These are phyloP conservation scores for Lactarius sanguifluus DNA, from an alignment of 768 basidiomycete species.

Conservation along the genomic window DNA sequence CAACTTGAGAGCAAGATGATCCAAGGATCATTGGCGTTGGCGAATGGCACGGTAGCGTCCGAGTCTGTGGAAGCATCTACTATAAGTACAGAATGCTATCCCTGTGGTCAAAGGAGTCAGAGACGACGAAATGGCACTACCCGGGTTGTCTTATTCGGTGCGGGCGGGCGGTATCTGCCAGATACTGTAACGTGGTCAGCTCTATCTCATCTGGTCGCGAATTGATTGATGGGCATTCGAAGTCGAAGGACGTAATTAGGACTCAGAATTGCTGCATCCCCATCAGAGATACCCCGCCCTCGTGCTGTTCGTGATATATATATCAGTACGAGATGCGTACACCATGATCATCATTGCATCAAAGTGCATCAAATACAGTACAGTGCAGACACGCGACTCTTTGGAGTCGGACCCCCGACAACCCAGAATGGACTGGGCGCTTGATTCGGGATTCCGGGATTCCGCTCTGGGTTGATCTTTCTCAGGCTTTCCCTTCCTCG, in stretches of 20 bases:
- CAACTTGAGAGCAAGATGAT: not conserved
- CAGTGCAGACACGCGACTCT: too few species aligned
- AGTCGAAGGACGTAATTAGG: not conserved
- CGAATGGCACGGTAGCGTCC: not conserved
- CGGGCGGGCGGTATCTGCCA: not conserved
- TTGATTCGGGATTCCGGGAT: not conserved
- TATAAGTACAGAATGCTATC: not conserved
- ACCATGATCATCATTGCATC: not conserved
- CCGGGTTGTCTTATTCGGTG: not conserved
- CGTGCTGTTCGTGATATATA: not conserved
- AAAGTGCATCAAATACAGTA: not conserved
- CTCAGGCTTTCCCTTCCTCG: too few species aligned
- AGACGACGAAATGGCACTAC: not conserved
- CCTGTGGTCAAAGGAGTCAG: not conserved
- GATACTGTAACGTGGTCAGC: not conserved
- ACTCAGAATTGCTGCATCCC: not conserved
- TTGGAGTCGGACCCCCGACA: not conserved
- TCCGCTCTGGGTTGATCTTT: not conserved
- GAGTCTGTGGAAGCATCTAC: not conserved
- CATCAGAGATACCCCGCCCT: not conserved
- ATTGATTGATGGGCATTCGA: conserved; percentile 1
- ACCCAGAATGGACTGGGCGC: not conserved
- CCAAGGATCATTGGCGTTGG: not conserved
- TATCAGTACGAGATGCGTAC: too few species aligned
- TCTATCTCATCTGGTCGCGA: not conserved